Conservation (phyloP, 495 filamentous ascomycete genomes). For the Lentithecium fluviatile region DNA sequence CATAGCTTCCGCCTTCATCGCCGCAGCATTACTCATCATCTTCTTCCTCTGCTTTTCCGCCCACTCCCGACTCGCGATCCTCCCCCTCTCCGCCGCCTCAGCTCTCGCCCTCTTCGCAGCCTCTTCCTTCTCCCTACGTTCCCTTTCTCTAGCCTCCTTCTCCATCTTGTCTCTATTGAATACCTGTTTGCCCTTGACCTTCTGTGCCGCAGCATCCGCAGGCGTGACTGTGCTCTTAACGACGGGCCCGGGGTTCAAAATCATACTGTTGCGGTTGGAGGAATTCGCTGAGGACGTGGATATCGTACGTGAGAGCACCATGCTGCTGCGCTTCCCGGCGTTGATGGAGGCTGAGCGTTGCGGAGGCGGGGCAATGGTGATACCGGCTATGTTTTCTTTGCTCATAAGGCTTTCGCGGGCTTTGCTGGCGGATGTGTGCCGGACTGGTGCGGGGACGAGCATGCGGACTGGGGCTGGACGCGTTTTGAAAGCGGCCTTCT, state of each 20-base stretch:
- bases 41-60: constrained; percentile 63
- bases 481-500: constrained; percentile 62
- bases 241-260: constrained; percentile 36
- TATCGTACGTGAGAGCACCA: constrained; percentile 5
- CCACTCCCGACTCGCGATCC: constrained; percentile 65
- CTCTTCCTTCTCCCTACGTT: constrained; percentile 36
- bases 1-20: constrained; percentile 9
- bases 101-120: constrained; percentile 36
- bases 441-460: constrained; percentile 36
- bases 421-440: constrained; percentile 56
- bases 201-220: constrained; percentile 53
- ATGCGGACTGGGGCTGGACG: constrained; percentile 50
- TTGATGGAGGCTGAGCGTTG: not conserved
- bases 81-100: constrained; percentile 62
- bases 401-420: constrained; percentile 53
- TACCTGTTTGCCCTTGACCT: constrained; percentile 58
- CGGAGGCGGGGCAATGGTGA: constrained; percentile 4
- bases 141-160: constrained; percentile 47
- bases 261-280: constrained; percentile 25
- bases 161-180: constrained; percentile 58
- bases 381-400: constrained; percentile 15
- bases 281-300: not conserved
- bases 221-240: constrained; percentile 48
- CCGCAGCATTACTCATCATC: constrained; percentile 11
- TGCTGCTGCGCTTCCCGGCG: constrained; percentile 15